These are phyloP conservation scores for Westerdykella ornata DNA, from an alignment of 2,329 filamentous ascomycete species.

Conservation along the genomic window DNA sequence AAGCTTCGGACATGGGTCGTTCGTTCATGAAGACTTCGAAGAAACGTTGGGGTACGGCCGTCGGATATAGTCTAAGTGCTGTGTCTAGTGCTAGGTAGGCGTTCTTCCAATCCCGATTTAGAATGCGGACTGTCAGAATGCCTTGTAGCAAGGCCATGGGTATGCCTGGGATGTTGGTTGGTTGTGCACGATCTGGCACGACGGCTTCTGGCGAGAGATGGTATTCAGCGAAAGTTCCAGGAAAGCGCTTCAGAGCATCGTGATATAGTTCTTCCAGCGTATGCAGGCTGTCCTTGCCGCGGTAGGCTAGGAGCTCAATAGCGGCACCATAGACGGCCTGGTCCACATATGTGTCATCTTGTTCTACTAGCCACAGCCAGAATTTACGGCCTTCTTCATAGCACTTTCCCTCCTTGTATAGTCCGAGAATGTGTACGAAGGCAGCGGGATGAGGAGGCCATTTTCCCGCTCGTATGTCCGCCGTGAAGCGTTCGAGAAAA, in stretches of 20 bases:
- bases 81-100: slow-evolving; percentile 49
- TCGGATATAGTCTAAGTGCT: slow-evolving; percentile 43
- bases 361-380: slow-evolving; percentile 44
- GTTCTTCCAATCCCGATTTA: slow-evolving; percentile 41
- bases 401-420: slow-evolving; percentile 42
- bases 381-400: slow-evolving; percentile 37
- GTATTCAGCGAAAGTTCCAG: slow-evolving; percentile 43
- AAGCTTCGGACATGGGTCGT: slow-evolving; percentile 43
- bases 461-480: slow-evolving; percentile 33
- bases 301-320: slow-evolving; percentile 44
- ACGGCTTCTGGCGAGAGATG: slow-evolving; percentile 45
- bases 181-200: slow-evolving; percentile 38
- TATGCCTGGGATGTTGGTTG: slow-evolving; percentile 29
- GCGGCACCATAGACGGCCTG: slow-evolving; percentile 44
- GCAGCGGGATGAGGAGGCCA: slow-evolving; percentile 35
- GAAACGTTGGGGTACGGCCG: slow-evolving; percentile 37
- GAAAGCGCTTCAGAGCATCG: slow-evolving; percentile 43
- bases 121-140: slow-evolving; percentile 44
- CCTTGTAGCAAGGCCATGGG: slow-evolving; percentile 43
- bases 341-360: slow-evolving; percentile 40
- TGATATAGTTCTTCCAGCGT: slow-evolving; percentile 44
- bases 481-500: slow-evolving; percentile 37
- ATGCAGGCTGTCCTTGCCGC: slow-evolving; percentile 33
- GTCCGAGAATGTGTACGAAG: slow-evolving; percentile 43
- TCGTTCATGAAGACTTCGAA: slow-evolving; percentile 43